These are phyloP conservation scores for Scenedesmus sp. DNA, from an alignment of 163 green algal species.

Conservation along the genomic window DNA sequence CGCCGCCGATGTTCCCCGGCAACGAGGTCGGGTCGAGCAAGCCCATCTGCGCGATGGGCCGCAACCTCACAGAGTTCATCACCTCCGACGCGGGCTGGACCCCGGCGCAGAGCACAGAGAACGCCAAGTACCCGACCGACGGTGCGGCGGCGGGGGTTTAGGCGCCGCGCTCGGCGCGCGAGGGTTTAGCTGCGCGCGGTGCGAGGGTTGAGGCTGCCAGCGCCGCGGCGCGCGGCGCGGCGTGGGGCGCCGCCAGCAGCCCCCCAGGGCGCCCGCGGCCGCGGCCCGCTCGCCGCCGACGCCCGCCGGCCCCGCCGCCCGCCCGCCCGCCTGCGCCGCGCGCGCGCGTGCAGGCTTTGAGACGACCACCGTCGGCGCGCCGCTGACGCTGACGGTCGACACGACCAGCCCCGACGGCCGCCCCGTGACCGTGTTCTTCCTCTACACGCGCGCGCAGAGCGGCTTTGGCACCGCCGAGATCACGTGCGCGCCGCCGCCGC, in stretches of 20 bases:
- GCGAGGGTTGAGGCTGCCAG: not conserved
- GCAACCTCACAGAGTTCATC: slow-evolving; percentile 31
- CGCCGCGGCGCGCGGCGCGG: no score
- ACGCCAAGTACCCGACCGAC: slow-evolving; percentile 31
- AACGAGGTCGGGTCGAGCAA: slow-evolving; percentile 29
- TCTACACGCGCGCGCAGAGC: slow-evolving; percentile 31
- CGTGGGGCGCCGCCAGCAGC: no score
- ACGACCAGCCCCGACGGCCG: slow-evolving; percentile 17
- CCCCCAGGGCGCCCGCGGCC: no score
- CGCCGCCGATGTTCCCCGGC: slow-evolving; percentile 35
- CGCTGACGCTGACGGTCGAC: slow-evolving; percentile 33
- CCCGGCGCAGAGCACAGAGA: not conserved
- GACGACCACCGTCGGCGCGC: slow-evolving; percentile 16
- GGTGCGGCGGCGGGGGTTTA: no score
- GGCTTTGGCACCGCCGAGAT: slow-evolving; percentile 26
- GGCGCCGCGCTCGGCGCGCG: not conserved
- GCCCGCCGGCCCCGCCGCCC: no score
- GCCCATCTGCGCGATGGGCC: slow-evolving; percentile 39
- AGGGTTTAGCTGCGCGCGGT: not conserved
- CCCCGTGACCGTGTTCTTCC: slow-evolving; percentile 17
- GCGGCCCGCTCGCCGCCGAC: no score
- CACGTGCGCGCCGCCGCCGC: not conserved
- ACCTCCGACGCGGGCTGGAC: slow-evolving; percentile 2
- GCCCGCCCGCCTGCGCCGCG: no score
- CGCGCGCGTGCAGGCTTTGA: no score